These are phyloP conservation scores for Opeltia flavorubescens DNA, from an alignment of 495 filamentous ascomycete genomes.

Conservation along the genomic window DNA sequence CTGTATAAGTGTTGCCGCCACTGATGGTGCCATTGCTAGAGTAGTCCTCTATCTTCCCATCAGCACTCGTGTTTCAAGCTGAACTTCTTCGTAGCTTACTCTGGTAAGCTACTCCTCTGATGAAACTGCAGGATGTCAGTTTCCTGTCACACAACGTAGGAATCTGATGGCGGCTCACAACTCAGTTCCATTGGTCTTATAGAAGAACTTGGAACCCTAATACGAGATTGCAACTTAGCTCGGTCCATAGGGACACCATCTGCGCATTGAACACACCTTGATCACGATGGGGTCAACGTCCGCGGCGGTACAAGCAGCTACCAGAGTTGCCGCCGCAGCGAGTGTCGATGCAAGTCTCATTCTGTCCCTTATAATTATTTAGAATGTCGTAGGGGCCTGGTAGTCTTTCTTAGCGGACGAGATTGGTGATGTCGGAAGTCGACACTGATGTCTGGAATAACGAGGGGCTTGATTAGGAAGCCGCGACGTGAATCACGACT, in stretches of 20 bases:
- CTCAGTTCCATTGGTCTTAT: slow-evolving; percentile 57
- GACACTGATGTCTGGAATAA: no score
- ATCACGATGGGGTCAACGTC: slow-evolving; percentile 54
- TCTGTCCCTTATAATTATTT: no score
- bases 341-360: neutral
- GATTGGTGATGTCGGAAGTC: no score
- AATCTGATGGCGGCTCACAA: slow-evolving; percentile 40
- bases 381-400: no score
- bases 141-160: neutral
- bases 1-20: slow-evolving; percentile 29
- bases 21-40: slow-evolving; percentile 26
- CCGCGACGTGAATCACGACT: neutral
- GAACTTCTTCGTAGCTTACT: slow-evolving; percentile 24
- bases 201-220: slow-evolving; percentile 70
- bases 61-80: neutral
- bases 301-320: slow-evolving; percentile 31
- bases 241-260: no score
- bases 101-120: slow-evolving; percentile 86
- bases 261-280: slow-evolving; percentile 35
- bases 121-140: slow-evolving; percentile 34
- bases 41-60: slow-evolving; percentile 31
- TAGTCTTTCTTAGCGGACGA: no score
- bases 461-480: neutral
- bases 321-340: neutral
- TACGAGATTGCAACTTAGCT: no score